A percentile compares a stretch with the other conserved stretches of the same genome.
phyloP scores from a whole-genome alignment of 495 filamentous ascomycete species.

The Penicillium coprophilum region DNA sequence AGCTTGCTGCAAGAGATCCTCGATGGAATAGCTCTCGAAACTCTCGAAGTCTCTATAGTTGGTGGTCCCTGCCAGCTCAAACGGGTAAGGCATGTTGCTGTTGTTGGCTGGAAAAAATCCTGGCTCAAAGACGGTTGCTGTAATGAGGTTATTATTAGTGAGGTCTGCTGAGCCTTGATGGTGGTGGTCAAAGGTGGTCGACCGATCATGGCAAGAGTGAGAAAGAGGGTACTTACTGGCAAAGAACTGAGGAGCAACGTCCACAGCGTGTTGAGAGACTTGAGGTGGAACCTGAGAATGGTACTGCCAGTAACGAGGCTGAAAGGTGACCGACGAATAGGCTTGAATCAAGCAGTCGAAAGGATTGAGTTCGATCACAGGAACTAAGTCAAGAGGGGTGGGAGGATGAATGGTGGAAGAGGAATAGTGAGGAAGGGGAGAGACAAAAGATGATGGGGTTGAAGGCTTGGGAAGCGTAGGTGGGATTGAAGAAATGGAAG shows the following conservation, averaged over 20 bases:
- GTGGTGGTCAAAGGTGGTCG: not conserved
- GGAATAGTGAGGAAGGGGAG: not conserved
- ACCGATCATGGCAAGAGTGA: not conserved
- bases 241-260: not conserved
- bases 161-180: not conserved
- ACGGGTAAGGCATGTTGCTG: not conserved
- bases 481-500: not conserved
- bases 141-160: not conserved
- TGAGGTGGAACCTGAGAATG: not conserved
- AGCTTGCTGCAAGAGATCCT: not conserved
- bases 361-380: not conserved
- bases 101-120: not conserved
- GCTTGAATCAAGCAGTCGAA: not conserved
- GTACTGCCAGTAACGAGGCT: not conserved
- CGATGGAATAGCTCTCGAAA: not conserved
- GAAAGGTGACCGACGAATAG: not conserved
- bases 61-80: not conserved
- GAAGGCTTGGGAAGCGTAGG: too few relatives aligned
- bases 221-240: not conserved
- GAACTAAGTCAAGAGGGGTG: not conserved
- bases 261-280: not conserved
- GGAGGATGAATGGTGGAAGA: not conserved
- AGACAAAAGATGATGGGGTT: not conserved
- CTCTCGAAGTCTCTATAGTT: not conserved
- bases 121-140: not conserved